Evolutionary conservation across 2,329 filamentous ascomycete genomes (phyloP), one percentile per base, ranked within the genome.

Genomic region (Sarocladiaceae sp.): DNA sequence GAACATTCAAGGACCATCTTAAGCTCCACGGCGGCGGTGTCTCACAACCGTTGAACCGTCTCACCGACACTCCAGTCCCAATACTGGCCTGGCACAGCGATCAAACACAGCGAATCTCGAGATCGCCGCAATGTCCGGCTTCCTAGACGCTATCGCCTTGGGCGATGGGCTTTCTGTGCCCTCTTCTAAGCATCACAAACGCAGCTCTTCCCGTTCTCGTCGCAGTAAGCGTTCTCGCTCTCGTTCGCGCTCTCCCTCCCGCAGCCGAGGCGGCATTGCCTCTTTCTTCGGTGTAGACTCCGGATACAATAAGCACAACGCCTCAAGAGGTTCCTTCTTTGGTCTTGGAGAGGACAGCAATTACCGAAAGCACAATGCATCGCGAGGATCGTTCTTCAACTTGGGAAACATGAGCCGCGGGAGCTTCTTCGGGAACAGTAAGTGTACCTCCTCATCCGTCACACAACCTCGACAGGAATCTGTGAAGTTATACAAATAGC

Each of bases 401-500:
- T 21, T 43, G 26, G 40, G 40, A 3, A 43, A 43, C 18, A 43
- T 33, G 27, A 43, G 40, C 20, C 40, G 40, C 16, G 65, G 65
- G 43, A 68, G 64, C 51, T 67, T 76, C 57, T 75, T 76, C 49
- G 65, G 66, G 18, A 57, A 58, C 39, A 64, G 68, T 70, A 59
- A 23, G 60, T 58, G 15, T 29, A 26, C 43, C 48, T 45, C 26
- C 37, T n/a, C n/a, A n/a, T n/a, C n/a, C 15, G 3, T 33, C 35
- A 12, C 12, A 24, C 11, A 46, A 42, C 44, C 43, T 34, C n/a
- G 15, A 33, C 34, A 13, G n/a, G 48, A n/a, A n/a, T n/a, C n/a
- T n/a, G n/a, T n/a, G n/a, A 20, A 31, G 5, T 6, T 10, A 31
- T 10, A 10, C 4, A 40, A 24, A 21, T 19, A 24, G n/a, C n/a